Conservation (phyloP, 2,329 filamentous ascomycete species). For the Pseudogymnoascus sp. region DNA sequence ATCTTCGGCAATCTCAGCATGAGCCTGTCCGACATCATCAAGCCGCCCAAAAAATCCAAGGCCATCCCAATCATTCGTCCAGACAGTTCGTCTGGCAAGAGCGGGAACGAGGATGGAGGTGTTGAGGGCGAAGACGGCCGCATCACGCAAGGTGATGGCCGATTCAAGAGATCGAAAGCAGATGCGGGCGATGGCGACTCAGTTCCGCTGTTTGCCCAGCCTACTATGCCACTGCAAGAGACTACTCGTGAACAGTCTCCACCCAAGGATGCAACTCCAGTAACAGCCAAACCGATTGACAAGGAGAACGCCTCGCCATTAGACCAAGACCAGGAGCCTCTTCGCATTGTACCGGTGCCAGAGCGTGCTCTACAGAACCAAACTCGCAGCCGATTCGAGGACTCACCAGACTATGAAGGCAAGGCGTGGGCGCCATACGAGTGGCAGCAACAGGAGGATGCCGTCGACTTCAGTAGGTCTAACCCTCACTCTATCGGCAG, state of each 20-base stretch:
- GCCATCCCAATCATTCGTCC: slow-evolving; percentile 74
- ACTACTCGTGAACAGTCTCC: slow-evolving; percentile 26
- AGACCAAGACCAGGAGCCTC: slow-evolving; percentile 17
- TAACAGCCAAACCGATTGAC: slow-evolving; percentile 18
- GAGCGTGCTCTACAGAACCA: slow-evolving; percentile 4
- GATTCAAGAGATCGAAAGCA: slow-evolving; percentile 68
- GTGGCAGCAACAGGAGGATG: slow-evolving; percentile 41
- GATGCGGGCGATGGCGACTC: slow-evolving; percentile 60
- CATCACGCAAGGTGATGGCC: slow-evolving; percentile 54
- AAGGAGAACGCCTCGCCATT: slow-evolving; percentile 28
- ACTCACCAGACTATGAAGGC: slow-evolving; percentile 43
- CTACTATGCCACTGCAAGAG: slow-evolving; percentile 31
- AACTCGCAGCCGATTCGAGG: slow-evolving; percentile 46
- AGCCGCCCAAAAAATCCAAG: slow-evolving; percentile 66
- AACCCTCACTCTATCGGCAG: slow-evolving; percentile 47
- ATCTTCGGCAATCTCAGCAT: slow-evolving; percentile 68
- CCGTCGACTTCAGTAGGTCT: slow-evolving; percentile 33
- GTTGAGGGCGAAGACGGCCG: slow-evolving; percentile 55
- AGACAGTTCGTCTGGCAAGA: slow-evolving; percentile 41
- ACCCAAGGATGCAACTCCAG: slow-evolving; percentile 20
- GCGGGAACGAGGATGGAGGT: slow-evolving; percentile 31
- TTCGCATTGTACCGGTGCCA: slow-evolving; percentile 35
- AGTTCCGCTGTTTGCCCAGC: slow-evolving; percentile 66
- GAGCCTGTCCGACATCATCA: slow-evolving; percentile 53
- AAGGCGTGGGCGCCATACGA: slow-evolving; percentile 55